Evolutionary conservation across 768 basidiomycete species (phyloP).

Genomic region (Russula compacta): DNA sequence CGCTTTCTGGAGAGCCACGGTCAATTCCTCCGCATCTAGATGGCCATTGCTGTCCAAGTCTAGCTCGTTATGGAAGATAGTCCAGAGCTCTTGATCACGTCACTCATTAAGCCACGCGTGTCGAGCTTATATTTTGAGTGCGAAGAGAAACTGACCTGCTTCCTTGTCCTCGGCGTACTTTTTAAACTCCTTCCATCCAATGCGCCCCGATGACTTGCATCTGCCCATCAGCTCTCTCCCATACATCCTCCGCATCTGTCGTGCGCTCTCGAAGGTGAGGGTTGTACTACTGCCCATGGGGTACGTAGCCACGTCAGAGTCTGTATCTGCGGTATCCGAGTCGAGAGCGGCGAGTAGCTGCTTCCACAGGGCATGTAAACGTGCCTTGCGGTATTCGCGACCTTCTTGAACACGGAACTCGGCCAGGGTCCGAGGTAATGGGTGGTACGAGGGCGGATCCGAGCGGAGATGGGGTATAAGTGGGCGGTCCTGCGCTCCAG

Average conservation of each 20-base stretch:
- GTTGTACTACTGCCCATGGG: slow-evolving; percentile 9
- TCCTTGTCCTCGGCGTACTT: slow-evolving; percentile 75
- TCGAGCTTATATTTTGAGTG: slow-evolving; percentile 13
- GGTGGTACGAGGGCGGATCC: slow-evolving; percentile 36
- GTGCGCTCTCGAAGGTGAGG: slow-evolving; percentile 16
- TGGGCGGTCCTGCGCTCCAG: slow-evolving; percentile 46
- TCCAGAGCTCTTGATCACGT: slow-evolving; percentile 73
- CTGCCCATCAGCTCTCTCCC: slow-evolving; percentile 26
- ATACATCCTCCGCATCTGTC: slow-evolving; percentile 17
- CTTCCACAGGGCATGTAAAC: slow-evolving; percentile 56
- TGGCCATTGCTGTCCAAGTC: slow-evolving; percentile 85
- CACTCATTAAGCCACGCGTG: neutral
- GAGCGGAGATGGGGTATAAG: slow-evolving; percentile 52
- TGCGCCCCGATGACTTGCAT: slow-evolving; percentile 34
- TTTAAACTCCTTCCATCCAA: slow-evolving; percentile 66
- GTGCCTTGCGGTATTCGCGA: slow-evolving; percentile 46
- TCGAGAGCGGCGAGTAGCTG: slow-evolving; percentile 35
- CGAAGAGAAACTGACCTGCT: slow-evolving; percentile 40
- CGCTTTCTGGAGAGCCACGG: slow-evolving; percentile 56
- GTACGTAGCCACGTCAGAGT: slow-evolving; percentile 21
- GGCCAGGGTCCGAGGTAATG: slow-evolving; percentile 41
- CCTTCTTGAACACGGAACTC: slow-evolving; percentile 64
- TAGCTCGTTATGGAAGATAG: slow-evolving; percentile 82
- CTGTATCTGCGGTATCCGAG: slow-evolving; percentile 18
- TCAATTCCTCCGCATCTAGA: slow-evolving; percentile 57